Evolutionary conservation across 1,284 basidiomycete genomes (phyloP), one percentile per base, ranked within the genome.

Genomic region (Coniophora puteana): DNA sequence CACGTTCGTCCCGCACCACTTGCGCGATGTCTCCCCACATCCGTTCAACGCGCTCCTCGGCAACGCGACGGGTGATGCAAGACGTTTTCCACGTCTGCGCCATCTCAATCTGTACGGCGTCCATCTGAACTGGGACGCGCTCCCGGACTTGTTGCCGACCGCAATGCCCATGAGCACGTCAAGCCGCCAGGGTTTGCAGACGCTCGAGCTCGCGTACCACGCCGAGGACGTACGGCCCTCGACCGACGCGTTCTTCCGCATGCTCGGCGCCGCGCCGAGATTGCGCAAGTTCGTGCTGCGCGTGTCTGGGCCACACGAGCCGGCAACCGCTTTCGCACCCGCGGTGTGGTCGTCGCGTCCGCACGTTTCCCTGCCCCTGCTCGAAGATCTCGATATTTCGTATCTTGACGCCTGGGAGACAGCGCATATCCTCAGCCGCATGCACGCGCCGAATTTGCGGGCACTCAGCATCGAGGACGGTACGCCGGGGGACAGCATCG

Each of bases 91-190:
- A 2, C 50, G 53, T 17, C 58, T 76, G 12, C 62, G 58, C 17
- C 52, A 63, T 25, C 62, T 76, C 14, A 60, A 56, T 8, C 66
- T 76, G 11, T 57, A 61, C 41, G 74, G 74, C n/a, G 72, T 76
- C 1, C 73, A 75, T 48, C 64, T 68, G 21, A 61, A 73, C 23
- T 76, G 74, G 74, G 31, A 54, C 2, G 53, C 62, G 4, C 65
- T 76, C 16, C 53, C 60, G 12, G 41, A 51, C 17, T 51, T 57
- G n/a, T 52, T 72, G 3, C 51, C 55, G 6, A 17, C 29, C 33
- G n/a, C n/a, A n/a, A n/a, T n/a, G n/a, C n/a, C n/a, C n/a, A n/a
- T n/a, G n/a, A n/a, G n/a, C n/a, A 20, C 8, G n/a, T 35, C 33
- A 5, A 35, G n/a, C 8, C 8, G 5, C 20, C 5, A 8, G 5